These are phyloP conservation scores for Kluyveromyces aestuarii DNA, from an alignment of 805 yeast species.

Conservation along the genomic window DNA sequence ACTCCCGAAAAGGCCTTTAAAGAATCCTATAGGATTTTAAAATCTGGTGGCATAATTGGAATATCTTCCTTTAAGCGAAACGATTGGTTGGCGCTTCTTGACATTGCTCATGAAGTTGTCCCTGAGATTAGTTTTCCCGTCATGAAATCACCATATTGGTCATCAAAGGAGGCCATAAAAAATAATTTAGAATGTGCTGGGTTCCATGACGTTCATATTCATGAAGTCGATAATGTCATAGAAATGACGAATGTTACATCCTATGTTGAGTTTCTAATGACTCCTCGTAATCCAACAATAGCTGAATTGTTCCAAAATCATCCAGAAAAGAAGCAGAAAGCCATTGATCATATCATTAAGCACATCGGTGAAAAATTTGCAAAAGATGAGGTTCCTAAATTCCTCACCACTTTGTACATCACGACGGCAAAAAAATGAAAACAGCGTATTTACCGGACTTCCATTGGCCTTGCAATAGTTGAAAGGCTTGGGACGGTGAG, in stretches of 20 bases:
- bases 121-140: neutral
- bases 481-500: too few relatives aligned
- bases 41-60: conserved; percentile 1
- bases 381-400: neutral
- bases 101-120: neutral
- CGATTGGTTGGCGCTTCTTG: neutral
- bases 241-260: neutral
- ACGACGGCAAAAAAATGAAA: neutral
- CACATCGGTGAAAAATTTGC: neutral
- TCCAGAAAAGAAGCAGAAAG: neutral
- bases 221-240: neutral
- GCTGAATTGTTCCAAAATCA: neutral
- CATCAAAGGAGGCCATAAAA: neutral
- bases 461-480: too few relatives aligned
- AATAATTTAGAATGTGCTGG: neutral
- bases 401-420: neutral
- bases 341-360: neutral
- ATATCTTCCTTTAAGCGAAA: conserved; percentile 1
- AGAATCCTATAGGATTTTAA: conserved; percentile 1
- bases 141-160: neutral
- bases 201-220: neutral
- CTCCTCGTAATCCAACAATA: neutral
- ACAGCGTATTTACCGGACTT: too few relatives aligned
- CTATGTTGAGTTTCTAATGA: neutral
- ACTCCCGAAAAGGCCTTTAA: conserved; percentile 1